A percentile compares a stretch with the other conserved stretches of the same genome.
Conservation (phyloP, 495 filamentous ascomycete species). For the Oidiodendron maius region DNA sequence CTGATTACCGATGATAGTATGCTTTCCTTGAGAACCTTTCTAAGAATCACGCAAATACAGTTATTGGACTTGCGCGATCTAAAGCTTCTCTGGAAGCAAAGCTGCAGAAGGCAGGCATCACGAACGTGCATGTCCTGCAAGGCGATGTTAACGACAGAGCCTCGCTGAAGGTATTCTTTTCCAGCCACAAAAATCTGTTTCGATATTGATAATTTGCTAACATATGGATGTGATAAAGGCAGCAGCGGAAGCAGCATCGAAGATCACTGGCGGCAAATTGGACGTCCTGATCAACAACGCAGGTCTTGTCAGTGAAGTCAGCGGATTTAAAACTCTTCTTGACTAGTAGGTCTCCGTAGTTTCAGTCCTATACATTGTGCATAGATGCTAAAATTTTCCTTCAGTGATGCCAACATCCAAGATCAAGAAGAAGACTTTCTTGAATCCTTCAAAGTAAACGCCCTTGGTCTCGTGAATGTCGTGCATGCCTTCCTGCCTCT, state of each 20-base stretch:
- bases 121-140: conserved; percentile 35
- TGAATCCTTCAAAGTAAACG: conserved; percentile 38
- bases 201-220: too few species aligned
- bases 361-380: neutral
- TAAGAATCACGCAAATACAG: conserved; percentile 16
- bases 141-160: conserved; percentile 34
- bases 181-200: too few species aligned
- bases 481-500: conserved; percentile 48
- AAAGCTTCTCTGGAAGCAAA: conserved; percentile 25
- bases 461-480: conserved; percentile 44
- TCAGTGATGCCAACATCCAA: conserved; percentile 26
- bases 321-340: conserved; percentile 20
- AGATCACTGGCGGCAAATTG: conserved; percentile 35
- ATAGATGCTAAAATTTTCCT: neutral
- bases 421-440: conserved; percentile 19
- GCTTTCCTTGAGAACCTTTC: conserved; percentile 21
- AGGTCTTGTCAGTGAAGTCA: conserved; percentile 23
- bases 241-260: conserved; percentile 15
- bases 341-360: conserved; percentile 19
- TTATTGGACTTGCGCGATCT: conserved; percentile 32
- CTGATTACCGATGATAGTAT: too few species aligned
- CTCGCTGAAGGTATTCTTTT: conserved; percentile 29
- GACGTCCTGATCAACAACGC: conserved; percentile 52
- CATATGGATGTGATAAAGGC: too few species aligned
- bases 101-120: conserved; percentile 20